Evolutionary conservation across 768 basidiomycete genomes (phyloP), one percentile per base, ranked within the genome.

Genomic region (Kwoniella dejecticola): DNA sequence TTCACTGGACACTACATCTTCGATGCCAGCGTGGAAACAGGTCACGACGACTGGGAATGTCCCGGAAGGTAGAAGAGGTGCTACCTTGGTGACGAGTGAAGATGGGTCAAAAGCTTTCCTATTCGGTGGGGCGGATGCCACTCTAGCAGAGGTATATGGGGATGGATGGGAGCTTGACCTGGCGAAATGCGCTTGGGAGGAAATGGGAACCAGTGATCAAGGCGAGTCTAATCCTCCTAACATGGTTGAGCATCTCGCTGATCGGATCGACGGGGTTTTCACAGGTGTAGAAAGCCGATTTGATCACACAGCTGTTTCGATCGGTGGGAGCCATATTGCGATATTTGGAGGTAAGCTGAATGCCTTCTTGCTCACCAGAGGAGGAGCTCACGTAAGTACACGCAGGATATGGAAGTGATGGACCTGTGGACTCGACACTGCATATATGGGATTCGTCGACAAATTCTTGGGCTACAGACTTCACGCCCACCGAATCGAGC

Each of bases 61-160:
- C 87, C 75, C 74, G 2, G 24, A 57, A 19, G 62, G 65, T 19
- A 61, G 75, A 45, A 55, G 75, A 52, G 76, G 75, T 4, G 64
- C 63, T 8, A 56, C 68, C 6, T 40, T 53, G 36, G 62, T 44
- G 0, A 31, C 61, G 57, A 52, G 38, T 33, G 55, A 53, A 30
- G 77, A 82, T 21, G 82, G 82, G 36, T 83, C 83, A 33, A 83
- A 83, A 47, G 80, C 90, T 21, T 78, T 92, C 57, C 85, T 94
- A 15, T 89, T 91, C 21, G 92, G 92, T 4, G 92, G 92, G 5
- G 83, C 85, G 27, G 85, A 89, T 69, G 84, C 82, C 3, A 71
- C 60, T 36, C 79, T 86, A 41, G 33, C 44, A 82, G 57, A 80
- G 75, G 69, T 62, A 4, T 60, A 62, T 5, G 66, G 52, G 7